Percentiles rank a stretch among this genome's conserved stretches.
Conservation (phyloP, 805 yeast genomes). For the Ogataea henricii region DNA sequence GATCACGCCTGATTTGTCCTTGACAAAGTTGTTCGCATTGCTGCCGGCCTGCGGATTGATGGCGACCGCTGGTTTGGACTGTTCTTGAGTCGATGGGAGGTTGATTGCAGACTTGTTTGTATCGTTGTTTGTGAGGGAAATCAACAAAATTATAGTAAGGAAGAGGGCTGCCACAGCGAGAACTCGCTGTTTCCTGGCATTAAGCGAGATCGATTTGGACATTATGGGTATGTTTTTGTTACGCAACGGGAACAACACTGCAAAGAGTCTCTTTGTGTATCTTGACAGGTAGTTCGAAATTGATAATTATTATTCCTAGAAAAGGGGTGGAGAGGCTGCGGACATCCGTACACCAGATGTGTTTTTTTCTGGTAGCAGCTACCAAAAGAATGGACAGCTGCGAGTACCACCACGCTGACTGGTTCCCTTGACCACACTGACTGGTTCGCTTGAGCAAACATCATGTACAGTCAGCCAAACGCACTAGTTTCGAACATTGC, state of each 20-base stretch:
- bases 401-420: too few relatives aligned
- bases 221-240: background rate
- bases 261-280: background rate
- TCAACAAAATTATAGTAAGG: constrained; percentile 39
- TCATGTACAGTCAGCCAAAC: too few relatives aligned
- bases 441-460: too few relatives aligned
- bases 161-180: constrained; percentile 44
- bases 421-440: too few relatives aligned
- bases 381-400: too few relatives aligned
- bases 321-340: background rate
- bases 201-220: constrained; percentile 14
- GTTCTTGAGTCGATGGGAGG: constrained; percentile 7
- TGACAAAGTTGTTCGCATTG: constrained; percentile 33
- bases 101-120: constrained; percentile 17
- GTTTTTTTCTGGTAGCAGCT: background rate
- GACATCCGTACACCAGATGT: background rate
- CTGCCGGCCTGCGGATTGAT: constrained; percentile 22
- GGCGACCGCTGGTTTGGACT: constrained; percentile 12
- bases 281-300: constrained; percentile 1
- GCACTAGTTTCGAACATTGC: too few relatives aligned
- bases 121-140: constrained; percentile 28
- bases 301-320: background rate
- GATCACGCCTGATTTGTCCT: constrained; percentile 38
- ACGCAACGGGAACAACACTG: background rate
- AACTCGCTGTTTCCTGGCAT: constrained; percentile 41